phyloP scores from a whole-genome alignment of 2,329 filamentous ascomycete genomes.

The Zasmidium cellare region DNA sequence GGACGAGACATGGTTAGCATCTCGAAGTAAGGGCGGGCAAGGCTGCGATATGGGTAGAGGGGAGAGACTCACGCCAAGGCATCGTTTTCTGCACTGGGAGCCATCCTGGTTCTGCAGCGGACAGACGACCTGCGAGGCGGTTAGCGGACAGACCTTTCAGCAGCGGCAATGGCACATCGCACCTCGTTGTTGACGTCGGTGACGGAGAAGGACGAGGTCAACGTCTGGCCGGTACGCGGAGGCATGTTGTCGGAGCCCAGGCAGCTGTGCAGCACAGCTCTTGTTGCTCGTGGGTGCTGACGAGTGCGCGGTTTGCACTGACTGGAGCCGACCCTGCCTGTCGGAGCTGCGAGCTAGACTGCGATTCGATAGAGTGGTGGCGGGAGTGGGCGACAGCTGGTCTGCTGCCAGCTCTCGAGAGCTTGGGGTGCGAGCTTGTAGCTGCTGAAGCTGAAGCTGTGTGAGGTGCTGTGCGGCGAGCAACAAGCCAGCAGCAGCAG shows the following conservation, averaged over 20 bases:
- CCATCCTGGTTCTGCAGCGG: slow-evolving; percentile 94
- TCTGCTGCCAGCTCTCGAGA: too few species aligned
- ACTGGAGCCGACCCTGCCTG: not conserved
- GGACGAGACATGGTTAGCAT: slow-evolving; percentile 32
- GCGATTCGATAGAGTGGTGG: not conserved
- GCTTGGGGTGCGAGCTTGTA: too few species aligned
- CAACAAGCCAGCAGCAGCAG: not conserved
- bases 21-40: not conserved
- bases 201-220: slow-evolving; percentile 10
- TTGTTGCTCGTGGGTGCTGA: slow-evolving; percentile 41
- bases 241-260: not conserved
- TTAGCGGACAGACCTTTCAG: slow-evolving; percentile 82
- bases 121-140: slow-evolving; percentile 93
- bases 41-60: not conserved
- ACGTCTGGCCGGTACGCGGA: not conserved
- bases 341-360: slow-evolving; percentile 1
- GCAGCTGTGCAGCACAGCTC: slow-evolving; percentile 4
- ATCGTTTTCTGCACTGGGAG: slow-evolving; percentile 95
- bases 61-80: slow-evolving; percentile 81
- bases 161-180: slow-evolving; percentile 57
- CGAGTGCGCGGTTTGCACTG: not conserved
- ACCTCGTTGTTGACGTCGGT: slow-evolving; percentile 10
- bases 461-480: not conserved
- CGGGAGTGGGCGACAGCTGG: not conserved
- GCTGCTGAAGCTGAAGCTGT: not conserved